Evolutionary conservation across 495 filamentous ascomycete species (phyloP).

Genomic region (Tricharina praecox): DNA sequence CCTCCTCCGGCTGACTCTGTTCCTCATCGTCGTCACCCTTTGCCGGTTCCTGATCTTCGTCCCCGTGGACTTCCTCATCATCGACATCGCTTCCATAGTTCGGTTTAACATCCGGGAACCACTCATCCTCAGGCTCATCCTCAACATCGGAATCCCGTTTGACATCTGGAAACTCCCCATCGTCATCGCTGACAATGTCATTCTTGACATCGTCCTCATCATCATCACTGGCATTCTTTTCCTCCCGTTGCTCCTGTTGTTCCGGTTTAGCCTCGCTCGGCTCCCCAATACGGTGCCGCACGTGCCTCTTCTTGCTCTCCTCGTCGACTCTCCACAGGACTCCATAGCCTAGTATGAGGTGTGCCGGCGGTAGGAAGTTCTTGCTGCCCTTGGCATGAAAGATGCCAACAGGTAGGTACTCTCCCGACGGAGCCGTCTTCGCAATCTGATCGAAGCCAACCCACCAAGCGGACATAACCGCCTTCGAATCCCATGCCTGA

Average conservation of each 20-base stretch:
- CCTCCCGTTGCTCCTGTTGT: conserved; percentile 27
- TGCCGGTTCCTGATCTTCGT: not conserved
- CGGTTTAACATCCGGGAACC: conserved; percentile 5
- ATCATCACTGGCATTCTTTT: conserved; percentile 25
- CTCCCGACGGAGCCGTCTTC: conserved; percentile 62
- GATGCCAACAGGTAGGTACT: conserved; percentile 54
- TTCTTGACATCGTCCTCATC: conserved; percentile 17
- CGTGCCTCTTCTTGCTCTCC: conserved; percentile 64
- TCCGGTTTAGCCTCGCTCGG: conserved; percentile 15
- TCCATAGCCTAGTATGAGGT: conserved; percentile 70
- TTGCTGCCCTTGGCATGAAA: conserved; percentile 74
- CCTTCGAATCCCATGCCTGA: conserved; percentile 87
- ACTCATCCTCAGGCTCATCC: conserved; percentile 5
- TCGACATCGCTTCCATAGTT: conserved; percentile 17
- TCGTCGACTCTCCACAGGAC: conserved; percentile 80
- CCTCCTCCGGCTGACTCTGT: conserved; percentile 12
- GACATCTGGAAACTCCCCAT: conserved; percentile 10
- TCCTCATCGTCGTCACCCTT: not conserved
- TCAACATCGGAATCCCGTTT: conserved; percentile 1
- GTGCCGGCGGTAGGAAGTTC: conserved; percentile 77
- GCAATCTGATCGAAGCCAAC: conserved; percentile 72
- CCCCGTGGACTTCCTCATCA: conserved; percentile 19
- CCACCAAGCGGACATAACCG: conserved; percentile 91
- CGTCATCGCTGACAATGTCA: conserved; percentile 2
- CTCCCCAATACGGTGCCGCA: conserved; percentile 51